Percentiles rank a stretch among this genome's conserved stretches.
Evolutionary conservation across 129 eudicot genomes (phyloP).

Genomic region (Flaveria linearis): DNA sequence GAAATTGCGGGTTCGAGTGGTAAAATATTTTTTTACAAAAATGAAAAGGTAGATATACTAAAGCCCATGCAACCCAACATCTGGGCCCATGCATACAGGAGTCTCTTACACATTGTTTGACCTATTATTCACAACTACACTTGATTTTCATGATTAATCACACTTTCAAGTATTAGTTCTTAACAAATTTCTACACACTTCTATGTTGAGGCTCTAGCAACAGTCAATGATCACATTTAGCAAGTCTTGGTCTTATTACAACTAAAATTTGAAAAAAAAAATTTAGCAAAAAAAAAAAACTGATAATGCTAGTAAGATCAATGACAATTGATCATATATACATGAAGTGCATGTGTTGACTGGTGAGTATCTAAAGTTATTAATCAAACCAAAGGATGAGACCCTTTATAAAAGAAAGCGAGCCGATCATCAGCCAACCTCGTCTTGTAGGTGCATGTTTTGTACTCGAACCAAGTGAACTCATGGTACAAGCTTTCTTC

Average conservation of each 20-base stretch:
- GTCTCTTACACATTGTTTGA: too few species aligned
- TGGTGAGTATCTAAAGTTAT: not conserved
- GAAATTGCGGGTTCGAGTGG: too few species aligned
- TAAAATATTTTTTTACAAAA: too few species aligned
- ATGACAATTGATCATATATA: not conserved
- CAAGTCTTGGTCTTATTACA: not conserved
- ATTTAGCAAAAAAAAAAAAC: not conserved
- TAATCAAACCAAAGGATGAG: conserved; percentile 9
- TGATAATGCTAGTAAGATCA: not conserved
- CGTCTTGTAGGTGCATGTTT: conserved; percentile 50
- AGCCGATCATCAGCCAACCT: conserved; percentile 56
- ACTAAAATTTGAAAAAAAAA: not conserved
- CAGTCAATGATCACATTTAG: not conserved
- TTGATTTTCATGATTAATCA: too few species aligned
- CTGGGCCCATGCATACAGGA: too few species aligned
- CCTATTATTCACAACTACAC: too few species aligned
- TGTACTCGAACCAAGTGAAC: conserved; percentile 73
- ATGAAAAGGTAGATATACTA: too few species aligned
- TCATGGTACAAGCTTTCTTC: conserved; percentile 70
- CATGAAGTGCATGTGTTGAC: conserved; percentile 12
- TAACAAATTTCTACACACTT: too few species aligned
- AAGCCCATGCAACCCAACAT: too few species aligned
- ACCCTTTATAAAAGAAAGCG: conserved; percentile 25
- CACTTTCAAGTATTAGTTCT: too few species aligned
- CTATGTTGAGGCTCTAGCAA: not conserved